phyloP scores from a whole-genome alignment of 2,329 filamentous ascomycete genomes.

The Tolypocladium capitatum region DNA sequence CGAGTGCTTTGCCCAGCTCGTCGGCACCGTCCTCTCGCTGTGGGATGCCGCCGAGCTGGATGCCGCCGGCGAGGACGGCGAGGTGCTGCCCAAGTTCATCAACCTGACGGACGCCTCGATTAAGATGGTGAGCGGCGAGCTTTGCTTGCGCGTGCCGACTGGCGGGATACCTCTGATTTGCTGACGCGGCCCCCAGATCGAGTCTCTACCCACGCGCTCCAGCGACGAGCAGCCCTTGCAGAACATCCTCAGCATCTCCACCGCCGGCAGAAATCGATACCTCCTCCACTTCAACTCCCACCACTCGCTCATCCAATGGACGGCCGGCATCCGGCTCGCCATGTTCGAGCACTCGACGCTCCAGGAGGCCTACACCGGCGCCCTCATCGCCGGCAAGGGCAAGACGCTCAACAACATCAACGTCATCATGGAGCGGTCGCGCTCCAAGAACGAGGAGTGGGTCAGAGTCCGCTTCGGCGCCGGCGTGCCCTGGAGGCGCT shows the following conservation, averaged over 20 bases:
- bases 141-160: neutral
- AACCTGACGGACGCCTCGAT: conserved; percentile 96
- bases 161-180: neutral
- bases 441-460: conserved; percentile 77
- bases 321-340: conserved; percentile 78
- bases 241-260: conserved; percentile 92
- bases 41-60: conserved; percentile 94
- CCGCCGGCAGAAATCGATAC: conserved; percentile 89
- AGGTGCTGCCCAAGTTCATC: conserved; percentile 84
- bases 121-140: conserved; percentile 62
- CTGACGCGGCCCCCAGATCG: conserved; percentile 42
- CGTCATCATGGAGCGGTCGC: conserved; percentile 70
- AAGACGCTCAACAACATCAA: conserved; percentile 82
- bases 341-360: conserved; percentile 90
- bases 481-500: conserved; percentile 88
- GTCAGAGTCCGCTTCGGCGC: conserved; percentile 89
- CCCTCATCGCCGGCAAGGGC: conserved; percentile 88
- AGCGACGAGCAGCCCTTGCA: conserved; percentile 66
- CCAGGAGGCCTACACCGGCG: conserved; percentile 93
- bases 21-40: conserved; percentile 84
- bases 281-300: conserved; percentile 92
- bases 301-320: conserved; percentile 90
- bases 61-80: conserved; percentile 68
- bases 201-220: conserved; percentile 77
- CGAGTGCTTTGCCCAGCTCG: conserved; percentile 92